Evolutionary conservation across 768 basidiomycete species (phyloP).

Genomic region (Gymnopilus dilepis): DNA sequence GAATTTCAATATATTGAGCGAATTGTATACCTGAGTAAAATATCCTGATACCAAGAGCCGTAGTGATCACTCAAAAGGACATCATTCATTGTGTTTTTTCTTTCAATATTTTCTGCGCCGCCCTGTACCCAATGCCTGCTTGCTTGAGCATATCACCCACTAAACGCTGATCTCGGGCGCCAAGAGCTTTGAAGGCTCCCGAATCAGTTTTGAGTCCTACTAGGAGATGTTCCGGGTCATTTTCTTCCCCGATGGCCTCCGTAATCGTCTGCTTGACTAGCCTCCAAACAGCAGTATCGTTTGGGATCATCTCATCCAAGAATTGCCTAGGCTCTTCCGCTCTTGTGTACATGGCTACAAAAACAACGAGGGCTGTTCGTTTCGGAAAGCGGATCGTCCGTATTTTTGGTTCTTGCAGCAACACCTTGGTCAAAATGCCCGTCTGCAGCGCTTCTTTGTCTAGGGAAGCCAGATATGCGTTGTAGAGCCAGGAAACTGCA

Average conservation of each 20-base stretch:
- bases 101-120: conserved; percentile 1
- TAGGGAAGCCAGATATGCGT: conserved; percentile 24
- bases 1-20: too few relatives aligned
- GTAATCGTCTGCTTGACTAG: conserved; percentile 10
- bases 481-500: conserved; percentile 23
- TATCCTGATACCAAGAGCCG: too few relatives aligned
- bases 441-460: conserved; percentile 24
- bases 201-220: neutral
- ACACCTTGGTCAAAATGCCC: conserved; percentile 14
- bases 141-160: conserved; percentile 13
- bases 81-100: too few relatives aligned
- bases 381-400: conserved; percentile 19
- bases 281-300: conserved; percentile 17
- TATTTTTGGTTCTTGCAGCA: conserved; percentile 14
- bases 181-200: neutral
- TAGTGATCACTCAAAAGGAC: too few relatives aligned
- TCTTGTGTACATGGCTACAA: conserved; percentile 12
- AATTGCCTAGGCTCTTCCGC: conserved; percentile 1
- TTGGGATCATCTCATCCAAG: conserved; percentile 18
- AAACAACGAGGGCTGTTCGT: conserved; percentile 19
- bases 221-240: neutral
- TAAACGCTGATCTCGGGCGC: conserved; percentile 5
- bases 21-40: too few relatives aligned
- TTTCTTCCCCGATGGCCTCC: conserved; percentile 2
- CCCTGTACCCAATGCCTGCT: conserved; percentile 4